Evolutionary conservation across 2,329 filamentous ascomycete genomes (phyloP).

Genomic region (Paraphoma sp.): DNA sequence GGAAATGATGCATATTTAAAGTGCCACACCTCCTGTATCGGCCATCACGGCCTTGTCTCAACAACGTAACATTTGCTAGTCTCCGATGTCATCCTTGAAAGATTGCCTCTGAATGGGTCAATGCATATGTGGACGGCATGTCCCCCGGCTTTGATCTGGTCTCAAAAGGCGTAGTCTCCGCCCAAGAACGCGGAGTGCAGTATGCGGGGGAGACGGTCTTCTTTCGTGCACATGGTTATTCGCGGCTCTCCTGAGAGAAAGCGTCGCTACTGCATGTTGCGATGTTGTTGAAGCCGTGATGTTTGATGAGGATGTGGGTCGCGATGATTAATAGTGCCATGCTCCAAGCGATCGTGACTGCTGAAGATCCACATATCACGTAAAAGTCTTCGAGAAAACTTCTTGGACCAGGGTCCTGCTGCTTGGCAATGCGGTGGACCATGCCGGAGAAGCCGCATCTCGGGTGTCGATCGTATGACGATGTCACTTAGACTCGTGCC

Average conservation of each 20-base stretch:
- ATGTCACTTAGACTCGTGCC: not conserved
- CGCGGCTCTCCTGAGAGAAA: conserved; percentile 18
- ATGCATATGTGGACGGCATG: conserved; percentile 8
- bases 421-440: conserved; percentile 26
- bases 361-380: conserved; percentile 37
- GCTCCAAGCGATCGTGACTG: conserved; percentile 22
- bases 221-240: conserved; percentile 18
- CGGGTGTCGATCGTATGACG: conserved; percentile 13
- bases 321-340: conserved; percentile 36
- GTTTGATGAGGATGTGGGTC: conserved; percentile 34
- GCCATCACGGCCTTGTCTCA: conserved; percentile 23
- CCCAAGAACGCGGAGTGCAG: conserved; percentile 29
- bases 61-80: conserved; percentile 31
- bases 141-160: conserved; percentile 10
- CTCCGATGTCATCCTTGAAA: conserved; percentile 28
- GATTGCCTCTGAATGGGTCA: conserved; percentile 22
- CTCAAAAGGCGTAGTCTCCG: conserved; percentile 10
- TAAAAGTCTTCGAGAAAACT: conserved; percentile 39
- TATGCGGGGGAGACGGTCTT: conserved; percentile 25
- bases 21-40: conserved; percentile 33
- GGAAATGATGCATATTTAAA: conserved; percentile 15
- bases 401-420: conserved; percentile 21
- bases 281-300: conserved; percentile 12
- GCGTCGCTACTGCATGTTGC: conserved; percentile 8
- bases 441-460: conserved; percentile 20